phyloP scores from a whole-genome alignment of 1,284 basidiomycete species.

The Malassezia dermatis region DNA sequence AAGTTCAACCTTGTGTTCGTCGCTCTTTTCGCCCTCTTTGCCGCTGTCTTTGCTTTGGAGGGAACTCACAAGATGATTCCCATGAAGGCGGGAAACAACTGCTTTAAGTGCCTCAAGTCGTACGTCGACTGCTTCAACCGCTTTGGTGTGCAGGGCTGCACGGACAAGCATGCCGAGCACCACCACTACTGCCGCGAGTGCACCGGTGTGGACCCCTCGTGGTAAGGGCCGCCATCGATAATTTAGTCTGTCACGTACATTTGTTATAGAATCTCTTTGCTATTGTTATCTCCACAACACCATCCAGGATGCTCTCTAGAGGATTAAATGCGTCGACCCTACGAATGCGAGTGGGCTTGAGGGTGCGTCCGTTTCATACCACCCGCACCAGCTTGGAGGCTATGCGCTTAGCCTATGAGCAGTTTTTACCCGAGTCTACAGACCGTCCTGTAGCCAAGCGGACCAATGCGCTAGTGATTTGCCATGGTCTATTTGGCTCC shows the following conservation, averaged over 20 bases:
- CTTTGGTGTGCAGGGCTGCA: constrained; percentile 11
- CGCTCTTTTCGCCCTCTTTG: background rate
- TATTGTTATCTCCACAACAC: background rate
- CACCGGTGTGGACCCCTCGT: constrained; percentile 8
- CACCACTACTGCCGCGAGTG: constrained; percentile 16
- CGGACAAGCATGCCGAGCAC: constrained; percentile 14
- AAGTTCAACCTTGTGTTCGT: background rate
- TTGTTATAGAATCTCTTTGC: background rate
- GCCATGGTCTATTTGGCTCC: constrained; percentile 54
- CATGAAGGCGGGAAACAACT: background rate
- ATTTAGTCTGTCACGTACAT: background rate
- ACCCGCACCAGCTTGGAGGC: background rate
- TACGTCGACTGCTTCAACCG: constrained; percentile 15
- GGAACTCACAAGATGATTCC: background rate
- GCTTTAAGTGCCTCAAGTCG: constrained; percentile 11
- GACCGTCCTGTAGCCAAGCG: constrained; percentile 21
- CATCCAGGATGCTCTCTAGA: background rate
- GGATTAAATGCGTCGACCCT: background rate
- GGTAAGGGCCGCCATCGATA: background rate
- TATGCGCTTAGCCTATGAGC: constrained; percentile 7
- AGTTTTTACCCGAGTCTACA: constrained; percentile 7
- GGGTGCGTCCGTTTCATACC: background rate
- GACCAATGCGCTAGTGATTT: constrained; percentile 49
- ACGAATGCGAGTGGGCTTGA: background rate
- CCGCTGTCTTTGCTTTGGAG: background rate